Conservation (phyloP, 805 yeast genomes). For the Sugiyamaella qingdaonensis region DNA sequence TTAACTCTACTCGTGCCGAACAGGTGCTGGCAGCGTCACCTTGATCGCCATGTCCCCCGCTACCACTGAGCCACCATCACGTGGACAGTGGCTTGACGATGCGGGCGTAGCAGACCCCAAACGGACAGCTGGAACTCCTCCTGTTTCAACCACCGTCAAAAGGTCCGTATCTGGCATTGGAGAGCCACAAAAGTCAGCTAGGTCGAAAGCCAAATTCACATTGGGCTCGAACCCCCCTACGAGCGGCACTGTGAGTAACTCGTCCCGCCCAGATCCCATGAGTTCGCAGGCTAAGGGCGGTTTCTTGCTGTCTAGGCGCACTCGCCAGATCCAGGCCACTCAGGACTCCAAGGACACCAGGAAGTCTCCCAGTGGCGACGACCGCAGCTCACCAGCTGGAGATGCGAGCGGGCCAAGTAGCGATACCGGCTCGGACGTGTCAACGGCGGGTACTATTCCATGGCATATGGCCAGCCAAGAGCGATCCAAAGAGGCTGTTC, state of each 20-base stretch:
- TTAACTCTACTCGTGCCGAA: no score
- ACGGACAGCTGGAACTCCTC: not conserved
- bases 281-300: constrained; percentile 6
- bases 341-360: not conserved
- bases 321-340: not conserved
- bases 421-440: not conserved
- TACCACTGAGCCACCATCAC: not conserved
- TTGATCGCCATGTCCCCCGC: no score
- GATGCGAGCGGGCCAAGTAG: not conserved
- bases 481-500: constrained; percentile 17
- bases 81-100: not conserved
- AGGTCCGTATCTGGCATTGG: no score
- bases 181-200: not conserved
- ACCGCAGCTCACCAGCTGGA: not conserved
- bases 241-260: not conserved
- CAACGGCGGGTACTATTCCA: not conserved
- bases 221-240: not conserved
- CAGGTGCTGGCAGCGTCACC: no score
- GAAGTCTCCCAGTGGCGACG: not conserved
- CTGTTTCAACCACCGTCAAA: no score
- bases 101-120: not conserved
- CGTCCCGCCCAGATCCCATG: not conserved
- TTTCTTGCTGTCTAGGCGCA: constrained; percentile 3
- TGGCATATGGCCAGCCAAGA: not conserved
- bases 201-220: not conserved